These are phyloP conservation scores for Neurospora intermedia DNA, from an alignment of 495 filamentous ascomycete genomes.

Conservation along the genomic window DNA sequence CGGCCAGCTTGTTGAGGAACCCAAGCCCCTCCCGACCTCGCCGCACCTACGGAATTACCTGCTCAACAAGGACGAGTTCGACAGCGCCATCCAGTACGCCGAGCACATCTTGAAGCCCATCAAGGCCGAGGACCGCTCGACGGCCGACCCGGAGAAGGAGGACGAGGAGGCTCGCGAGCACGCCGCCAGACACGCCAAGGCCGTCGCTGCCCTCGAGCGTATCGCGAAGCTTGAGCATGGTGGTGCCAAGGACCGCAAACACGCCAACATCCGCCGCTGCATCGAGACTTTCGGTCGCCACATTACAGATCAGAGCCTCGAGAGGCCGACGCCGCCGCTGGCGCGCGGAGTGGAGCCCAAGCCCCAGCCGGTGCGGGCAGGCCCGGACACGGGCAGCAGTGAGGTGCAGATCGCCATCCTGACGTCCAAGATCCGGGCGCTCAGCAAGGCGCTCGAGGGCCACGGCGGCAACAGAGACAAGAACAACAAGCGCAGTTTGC, in stretches of 20 bases:
- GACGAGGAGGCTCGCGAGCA: constrained; percentile 23
- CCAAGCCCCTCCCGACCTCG: constrained; percentile 30
- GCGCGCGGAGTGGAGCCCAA: constrained; percentile 26
- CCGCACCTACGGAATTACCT: constrained; percentile 60
- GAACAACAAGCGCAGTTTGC: constrained; percentile 84
- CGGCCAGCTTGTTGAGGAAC: constrained; percentile 22
- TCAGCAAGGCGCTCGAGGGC: constrained; percentile 52
- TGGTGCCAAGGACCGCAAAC: constrained; percentile 60
- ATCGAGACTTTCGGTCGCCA: constrained; percentile 85
- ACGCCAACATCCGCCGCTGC: constrained; percentile 71
- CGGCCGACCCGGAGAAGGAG: constrained; percentile 38
- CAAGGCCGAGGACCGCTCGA: constrained; percentile 20
- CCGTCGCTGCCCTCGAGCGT: constrained; percentile 56
- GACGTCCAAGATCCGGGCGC: constrained; percentile 81
- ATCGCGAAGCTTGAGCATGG: constrained; percentile 68
- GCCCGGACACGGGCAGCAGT: constrained; percentile 81
- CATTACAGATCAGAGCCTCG: constrained; percentile 62
- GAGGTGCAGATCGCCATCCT: constrained; percentile 98
- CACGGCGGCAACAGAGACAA: constrained; percentile 59
- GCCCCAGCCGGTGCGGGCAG: constrained; percentile 57
- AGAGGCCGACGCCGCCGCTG: constrained; percentile 36
- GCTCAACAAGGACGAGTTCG: constrained; percentile 53
- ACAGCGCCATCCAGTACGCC: constrained; percentile 51
- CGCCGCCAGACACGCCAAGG: constrained; percentile 38
- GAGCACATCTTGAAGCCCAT: constrained; percentile 50